Evolutionary conservation across 768 basidiomycete species (phyloP), one percentile per base, ranked within the genome.

Genomic region (Hortiboletus flavorubellus): DNA sequence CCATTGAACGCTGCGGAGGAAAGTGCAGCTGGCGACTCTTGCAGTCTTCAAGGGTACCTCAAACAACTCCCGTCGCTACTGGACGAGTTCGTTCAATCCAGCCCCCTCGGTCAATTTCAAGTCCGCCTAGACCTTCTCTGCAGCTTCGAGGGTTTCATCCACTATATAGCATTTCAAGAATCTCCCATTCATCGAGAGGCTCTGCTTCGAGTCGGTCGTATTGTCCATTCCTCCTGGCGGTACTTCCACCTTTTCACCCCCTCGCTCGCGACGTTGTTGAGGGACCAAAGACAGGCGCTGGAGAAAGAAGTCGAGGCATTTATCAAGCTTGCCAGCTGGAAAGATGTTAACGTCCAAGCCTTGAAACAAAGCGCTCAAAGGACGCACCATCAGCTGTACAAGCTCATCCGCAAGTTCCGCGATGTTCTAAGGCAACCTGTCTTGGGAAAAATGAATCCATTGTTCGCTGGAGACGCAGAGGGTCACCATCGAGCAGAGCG

Each of bases 301-400:
- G 93, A 98, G 71, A 88, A 85, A 62, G 89, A 95, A 53, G 80
- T 98, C 49, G 82, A 78, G 54, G 85, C 81, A 42, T 87, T 93
- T 67, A 87, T 98, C 76, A 96, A 94, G 70, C 78, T 99, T 43
- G 97, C 97, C 2, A 98, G 94, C 65, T 98, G 97, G 97, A 97
- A 91, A 71, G 97, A 99, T 66, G 76, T 94, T 66, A 99, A 98
- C 64, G 89, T 98, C 10, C 87, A 91, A 59, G 94, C 97, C 2
- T 78, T 99, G 54, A 91, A 89, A 69, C 86, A 89, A 56, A 97
- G 94, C 66, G 94, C 97, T 0, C 85, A 89, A 55, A 85, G 79
- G 64, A 93, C 93, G 2, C 97, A 99, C 68, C 86, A 85, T 55
- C 91, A 95, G 59, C 76, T 99, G 2, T 94, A 92, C 80, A 93